Conservation (phyloP, 495 filamentous ascomycete species). For the Podospora bellae-mahoneyi region DNA sequence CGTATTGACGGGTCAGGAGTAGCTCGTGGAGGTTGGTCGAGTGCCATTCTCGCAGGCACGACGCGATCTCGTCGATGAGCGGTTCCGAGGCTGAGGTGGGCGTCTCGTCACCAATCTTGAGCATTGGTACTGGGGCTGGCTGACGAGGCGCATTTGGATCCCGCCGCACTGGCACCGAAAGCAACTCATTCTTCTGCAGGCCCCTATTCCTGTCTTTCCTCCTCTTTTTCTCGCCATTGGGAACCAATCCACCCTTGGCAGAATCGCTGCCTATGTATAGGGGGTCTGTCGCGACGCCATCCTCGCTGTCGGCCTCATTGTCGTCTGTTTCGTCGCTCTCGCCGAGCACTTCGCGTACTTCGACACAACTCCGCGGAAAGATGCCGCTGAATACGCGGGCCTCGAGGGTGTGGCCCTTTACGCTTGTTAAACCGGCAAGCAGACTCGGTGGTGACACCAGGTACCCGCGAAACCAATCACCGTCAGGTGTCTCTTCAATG, state of each 20-base stretch:
- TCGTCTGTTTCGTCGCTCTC: conserved; percentile 53
- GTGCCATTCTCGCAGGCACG: conserved; percentile 95
- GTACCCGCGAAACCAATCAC: conserved; percentile 92
- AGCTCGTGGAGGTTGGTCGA: conserved; percentile 93
- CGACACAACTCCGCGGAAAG: conserved; percentile 90
- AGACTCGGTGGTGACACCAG: conserved; percentile 90
- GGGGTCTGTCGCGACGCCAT: conserved; percentile 26
- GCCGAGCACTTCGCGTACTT: conserved; percentile 67
- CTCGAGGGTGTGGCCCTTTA: conserved; percentile 89
- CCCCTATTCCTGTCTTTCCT: conserved; percentile 28
- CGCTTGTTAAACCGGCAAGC: conserved; percentile 85
- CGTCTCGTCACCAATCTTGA: conserved; percentile 96
- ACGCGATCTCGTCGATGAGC: conserved; percentile 94
- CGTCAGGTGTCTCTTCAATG: conserved; percentile 85
- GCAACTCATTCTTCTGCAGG: conserved; percentile 28
- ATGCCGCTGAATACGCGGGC: conserved; percentile 95
- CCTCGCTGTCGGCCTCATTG: conserved; percentile 39
- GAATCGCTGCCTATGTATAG: conserved; percentile 41
- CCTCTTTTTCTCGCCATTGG: conserved; percentile 29
- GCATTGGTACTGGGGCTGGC: conserved; percentile 89
- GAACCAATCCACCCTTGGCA: conserved; percentile 43
- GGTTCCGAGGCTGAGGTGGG: conserved; percentile 84
- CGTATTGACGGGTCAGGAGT: conserved; percentile 77
- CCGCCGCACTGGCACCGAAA: conserved; percentile 40
- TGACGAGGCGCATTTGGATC: conserved; percentile 69